Base-by-base conservation (phyloP, 139 green algal species). In the Chlamydomonas asymmetrica region DNA sequence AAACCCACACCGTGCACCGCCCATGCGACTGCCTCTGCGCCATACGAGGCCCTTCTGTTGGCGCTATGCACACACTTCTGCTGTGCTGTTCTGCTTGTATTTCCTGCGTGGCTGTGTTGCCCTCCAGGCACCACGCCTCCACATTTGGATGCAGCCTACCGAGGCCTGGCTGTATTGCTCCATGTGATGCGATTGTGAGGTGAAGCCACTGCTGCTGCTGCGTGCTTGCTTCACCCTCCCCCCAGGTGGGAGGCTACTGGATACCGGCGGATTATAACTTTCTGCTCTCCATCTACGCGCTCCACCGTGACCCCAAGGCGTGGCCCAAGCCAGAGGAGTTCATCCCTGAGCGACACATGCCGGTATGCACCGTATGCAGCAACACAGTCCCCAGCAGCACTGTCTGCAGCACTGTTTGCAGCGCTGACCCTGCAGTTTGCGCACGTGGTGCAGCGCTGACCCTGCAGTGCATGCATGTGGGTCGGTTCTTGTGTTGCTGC, bases 241-340 rank as follows among this genome's bases (percentile, higher is more conserved):
- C 4, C 0, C 66, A 73, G 66, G 6, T 73, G 23, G 34, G 34
- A 0, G 66, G 66, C 43, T 37, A 50, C 66, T 20, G 45, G 38
- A 48, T 73, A 4, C 66, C 66, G 5, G 48, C 48, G 6, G 48
- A 34, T 23, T 41, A 32, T 29, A 41, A n/a, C 9, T 5, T 73
- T 13, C 52, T 34, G 5, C 32, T 73, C 31, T 34, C 66, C 45
- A 62, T 73, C 45, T 3, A 20, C 32, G 45, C 45, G 45, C 32
- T 73, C 4, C 66, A 73, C 45, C 3, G 4, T 2, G 23, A 6
- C 0, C 23, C 27, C 5, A 1, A 3, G 10, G 5, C 62, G 32
- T 73, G 66, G 66, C 48, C 66, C 10, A 34, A 73, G 4, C 29
- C 66, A 1, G 5, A 73, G 66, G 66, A 48, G 10, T 27, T 49